A percentile compares a stretch with the other conserved stretches of the same genome.
phyloP scores from a whole-genome alignment of 192 early-diverging fungal genomes.

The Coemansia furcata region DNA sequence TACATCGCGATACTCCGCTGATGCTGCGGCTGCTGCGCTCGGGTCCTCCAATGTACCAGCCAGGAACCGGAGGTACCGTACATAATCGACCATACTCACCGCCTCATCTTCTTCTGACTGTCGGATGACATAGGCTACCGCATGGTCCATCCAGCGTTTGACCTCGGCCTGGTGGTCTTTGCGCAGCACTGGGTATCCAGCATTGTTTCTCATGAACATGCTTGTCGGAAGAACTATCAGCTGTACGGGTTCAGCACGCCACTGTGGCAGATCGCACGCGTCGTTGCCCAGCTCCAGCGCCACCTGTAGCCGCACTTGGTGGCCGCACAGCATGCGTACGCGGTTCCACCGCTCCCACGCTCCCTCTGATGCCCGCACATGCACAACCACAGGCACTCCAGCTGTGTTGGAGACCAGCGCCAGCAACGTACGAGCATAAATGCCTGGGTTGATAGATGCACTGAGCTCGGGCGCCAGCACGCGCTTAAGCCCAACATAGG shows the following conservation, averaged over 20 bases:
- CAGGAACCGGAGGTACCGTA: conserved; percentile 78
- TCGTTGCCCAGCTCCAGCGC: conserved; percentile 60
- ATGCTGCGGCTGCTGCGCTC: conserved; percentile 34
- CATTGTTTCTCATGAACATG: conserved; percentile 75
- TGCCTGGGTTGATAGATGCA: not conserved
- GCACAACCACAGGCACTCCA: conserved; percentile 42
- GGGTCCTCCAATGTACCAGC: conserved; percentile 55
- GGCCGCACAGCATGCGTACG: conserved; percentile 68
- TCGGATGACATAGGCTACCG: conserved; percentile 30
- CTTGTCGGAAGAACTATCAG: conserved; percentile 67
- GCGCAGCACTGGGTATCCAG: conserved; percentile 85
- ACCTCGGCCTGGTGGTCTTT: conserved; percentile 67
- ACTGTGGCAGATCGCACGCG: conserved; percentile 45
- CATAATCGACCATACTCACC: not conserved
- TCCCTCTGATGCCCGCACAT: conserved; percentile 45
- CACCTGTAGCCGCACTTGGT: conserved; percentile 59
- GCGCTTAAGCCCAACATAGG: conserved; percentile 26
- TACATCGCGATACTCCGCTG: conserved; percentile 87
- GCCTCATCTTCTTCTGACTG: not conserved
- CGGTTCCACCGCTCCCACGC: conserved; percentile 82
- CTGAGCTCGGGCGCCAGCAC: conserved; percentile 20
- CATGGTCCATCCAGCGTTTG: conserved; percentile 30
- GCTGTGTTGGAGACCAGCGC: not conserved
- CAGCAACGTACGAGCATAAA: conserved; percentile 25
- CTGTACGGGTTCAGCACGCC: conserved; percentile 89